Percentiles rank a stretch among this genome's conserved stretches.
These are phyloP conservation scores for Candida koratica DNA, from an alignment of 805 yeast species.

Conservation along the genomic window DNA sequence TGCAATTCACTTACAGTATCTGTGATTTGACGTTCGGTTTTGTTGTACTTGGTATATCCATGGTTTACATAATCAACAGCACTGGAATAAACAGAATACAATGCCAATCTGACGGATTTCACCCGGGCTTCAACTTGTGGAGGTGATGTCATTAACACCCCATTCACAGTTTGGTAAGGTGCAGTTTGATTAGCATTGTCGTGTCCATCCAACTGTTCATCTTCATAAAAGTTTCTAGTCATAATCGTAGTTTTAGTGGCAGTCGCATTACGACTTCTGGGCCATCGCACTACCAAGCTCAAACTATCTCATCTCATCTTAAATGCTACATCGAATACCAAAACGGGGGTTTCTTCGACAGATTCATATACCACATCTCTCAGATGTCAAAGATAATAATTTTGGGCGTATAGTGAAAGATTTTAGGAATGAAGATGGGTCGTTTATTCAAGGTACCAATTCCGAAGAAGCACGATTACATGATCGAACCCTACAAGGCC, in stretches of 20 bases:
- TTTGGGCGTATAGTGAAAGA: constrained; percentile 6
- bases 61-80: constrained; percentile 37
- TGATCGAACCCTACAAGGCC: constrained; percentile 53
- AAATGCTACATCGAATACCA: no score
- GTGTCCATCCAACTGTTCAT: constrained; percentile 15
- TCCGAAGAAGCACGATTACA: constrained; percentile 55
- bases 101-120: constrained; percentile 39
- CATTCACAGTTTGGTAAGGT: constrained; percentile 50
- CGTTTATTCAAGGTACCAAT: constrained; percentile 39
- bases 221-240: constrained; percentile 41
- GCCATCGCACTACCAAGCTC: no score
- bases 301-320: constrained; percentile 5
- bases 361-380: constrained; percentile 4
- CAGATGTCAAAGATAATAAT: neutral
- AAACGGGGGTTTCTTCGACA: no score
- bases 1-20: constrained; percentile 62
- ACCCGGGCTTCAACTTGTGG: constrained; percentile 46
- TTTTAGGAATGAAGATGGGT: constrained; percentile 38
- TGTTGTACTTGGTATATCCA: constrained; percentile 48
- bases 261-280: neutral
- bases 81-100: constrained; percentile 22
- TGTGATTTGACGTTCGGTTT: constrained; percentile 60
- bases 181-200: constrained; percentile 9
- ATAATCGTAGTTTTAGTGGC: neutral
- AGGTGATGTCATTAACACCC: constrained; percentile 54